Percentiles rank a stretch among this genome's conserved stretches.
These are phyloP conservation scores for Rhizopogon salebrosus DNA, from an alignment of 768 basidiomycete genomes.

Conservation along the genomic window DNA sequence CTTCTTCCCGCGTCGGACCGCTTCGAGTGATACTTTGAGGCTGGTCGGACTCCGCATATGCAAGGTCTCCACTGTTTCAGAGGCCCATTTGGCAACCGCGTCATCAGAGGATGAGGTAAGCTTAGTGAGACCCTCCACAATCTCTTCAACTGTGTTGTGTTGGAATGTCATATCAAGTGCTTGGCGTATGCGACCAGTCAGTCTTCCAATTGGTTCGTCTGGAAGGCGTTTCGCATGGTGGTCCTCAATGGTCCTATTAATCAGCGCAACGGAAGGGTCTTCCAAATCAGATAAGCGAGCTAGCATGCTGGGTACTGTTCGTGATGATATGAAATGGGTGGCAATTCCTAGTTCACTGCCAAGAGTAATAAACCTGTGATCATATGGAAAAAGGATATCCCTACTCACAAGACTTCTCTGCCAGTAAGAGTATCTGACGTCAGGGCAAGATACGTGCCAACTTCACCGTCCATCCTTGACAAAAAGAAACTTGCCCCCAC, in stretches of 20 bases:
- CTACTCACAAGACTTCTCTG: conserved; percentile 78
- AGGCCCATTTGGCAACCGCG: conserved; percentile 68
- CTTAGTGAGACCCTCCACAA: conserved; percentile 50
- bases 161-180: conserved; percentile 81
- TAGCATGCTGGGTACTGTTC: conserved; percentile 66
- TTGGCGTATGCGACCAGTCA: conserved; percentile 58
- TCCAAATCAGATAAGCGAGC: conserved; percentile 51
- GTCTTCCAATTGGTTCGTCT: conserved; percentile 45
- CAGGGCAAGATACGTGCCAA: conserved; percentile 92
- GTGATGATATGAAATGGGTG: conserved; percentile 85
- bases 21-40: conserved; percentile 81
- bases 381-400: neutral
- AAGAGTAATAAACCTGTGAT: conserved; percentile 6
- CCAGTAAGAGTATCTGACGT: conserved; percentile 72
- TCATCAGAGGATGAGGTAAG: conserved; percentile 35
- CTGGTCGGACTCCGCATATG: conserved; percentile 83
- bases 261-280: conserved; percentile 35
- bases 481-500: conserved; percentile 91
- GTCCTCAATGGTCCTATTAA: conserved; percentile 70
- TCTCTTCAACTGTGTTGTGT: conserved; percentile 64
- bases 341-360: conserved; percentile 86
- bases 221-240: conserved; percentile 51
- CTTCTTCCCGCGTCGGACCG: conserved; percentile 65
- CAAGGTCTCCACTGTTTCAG: conserved; percentile 56
- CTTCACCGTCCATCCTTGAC: conserved; percentile 81